A percentile compares a stretch with the other conserved stretches of the same genome.
Evolutionary conservation across 495 filamentous ascomycete genomes (phyloP).

Genomic region (Penicillium macrosclerotiorum): DNA sequence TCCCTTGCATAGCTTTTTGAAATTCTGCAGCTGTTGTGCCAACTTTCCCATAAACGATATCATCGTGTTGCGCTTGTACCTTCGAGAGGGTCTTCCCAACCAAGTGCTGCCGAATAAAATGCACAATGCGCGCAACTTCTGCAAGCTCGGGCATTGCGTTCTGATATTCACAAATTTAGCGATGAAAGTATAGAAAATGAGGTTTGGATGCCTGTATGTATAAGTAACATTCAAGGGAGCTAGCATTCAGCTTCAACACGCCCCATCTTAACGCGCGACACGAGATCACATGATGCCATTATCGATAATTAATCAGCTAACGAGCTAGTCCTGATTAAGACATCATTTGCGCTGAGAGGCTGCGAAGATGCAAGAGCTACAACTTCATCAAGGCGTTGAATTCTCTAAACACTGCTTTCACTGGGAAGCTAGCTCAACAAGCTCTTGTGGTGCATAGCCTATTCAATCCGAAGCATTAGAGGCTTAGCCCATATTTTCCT

Average conservation of each 20-base stretch:
- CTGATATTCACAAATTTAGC: neutral
- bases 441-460: too few relatives aligned
- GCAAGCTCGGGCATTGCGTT: slow-evolving; percentile 74
- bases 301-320: slow-evolving; percentile 7
- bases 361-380: neutral
- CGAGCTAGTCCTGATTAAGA: slow-evolving; percentile 11
- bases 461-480: too few relatives aligned
- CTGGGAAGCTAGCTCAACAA: too few relatives aligned
- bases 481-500: too few relatives aligned
- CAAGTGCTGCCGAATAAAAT: slow-evolving; percentile 75
- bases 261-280: slow-evolving; percentile 13
- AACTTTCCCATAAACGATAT: slow-evolving; percentile 82
- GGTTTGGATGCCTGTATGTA: slow-evolving; percentile 4
- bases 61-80: slow-evolving; percentile 71
- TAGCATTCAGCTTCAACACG: slow-evolving; percentile 8
- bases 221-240: neutral
- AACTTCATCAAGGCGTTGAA: neutral
- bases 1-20: slow-evolving; percentile 68
- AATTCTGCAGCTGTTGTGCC: slow-evolving; percentile 74
- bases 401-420: too few relatives aligned
- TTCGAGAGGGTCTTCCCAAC: slow-evolving; percentile 76
- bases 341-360: slow-evolving; percentile 3
- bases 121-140: slow-evolving; percentile 83
- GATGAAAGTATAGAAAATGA: neutral
- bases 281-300: slow-evolving; percentile 22